Percentiles rank a stretch among this genome's conserved stretches.
phyloP scores from a whole-genome alignment of 805 yeast species.

The Candida ortonii region DNA sequence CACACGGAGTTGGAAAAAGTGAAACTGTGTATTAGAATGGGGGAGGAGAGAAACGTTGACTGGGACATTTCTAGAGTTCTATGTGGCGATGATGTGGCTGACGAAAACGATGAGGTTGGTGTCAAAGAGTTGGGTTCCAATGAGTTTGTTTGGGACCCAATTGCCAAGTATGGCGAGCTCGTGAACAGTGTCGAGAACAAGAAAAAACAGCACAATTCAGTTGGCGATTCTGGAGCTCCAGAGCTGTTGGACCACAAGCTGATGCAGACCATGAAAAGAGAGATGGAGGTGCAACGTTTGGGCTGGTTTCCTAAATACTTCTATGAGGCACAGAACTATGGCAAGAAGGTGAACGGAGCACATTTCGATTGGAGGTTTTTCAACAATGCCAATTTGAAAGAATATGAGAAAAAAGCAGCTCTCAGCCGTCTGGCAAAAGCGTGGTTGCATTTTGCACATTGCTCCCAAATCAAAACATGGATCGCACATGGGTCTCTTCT shows the following conservation, averaged over 20 bases:
- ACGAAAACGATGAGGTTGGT: background rate
- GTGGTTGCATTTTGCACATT: conserved; percentile 50
- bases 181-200: conserved; percentile 1
- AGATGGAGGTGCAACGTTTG: background rate
- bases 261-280: conserved; percentile 7
- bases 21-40: conserved; percentile 1
- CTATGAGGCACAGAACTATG: conserved; percentile 37
- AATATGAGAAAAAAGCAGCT: conserved; percentile 24
- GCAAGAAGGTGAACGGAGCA: conserved; percentile 33
- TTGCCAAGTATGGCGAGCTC: background rate
- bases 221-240: background rate
- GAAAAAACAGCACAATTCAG: background rate
- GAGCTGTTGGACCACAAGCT: conserved; percentile 9
- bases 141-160: conserved; percentile 13
- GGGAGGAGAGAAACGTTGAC: conserved; percentile 1
- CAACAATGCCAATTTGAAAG: conserved; percentile 23
- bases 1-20: conserved; percentile 5
- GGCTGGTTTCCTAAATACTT: conserved; percentile 34
- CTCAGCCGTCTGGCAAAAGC: conserved; percentile 50
- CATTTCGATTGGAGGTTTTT: conserved; percentile 50
- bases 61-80: conserved; percentile 9
- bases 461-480: conserved; percentile 51
- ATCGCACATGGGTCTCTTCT: conserved; percentile 62
- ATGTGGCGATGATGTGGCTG: background rate
- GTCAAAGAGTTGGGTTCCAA: conserved; percentile 3